These are phyloP conservation scores for Candida railenensis DNA, from an alignment of 805 yeast genomes.

Conservation along the genomic window DNA sequence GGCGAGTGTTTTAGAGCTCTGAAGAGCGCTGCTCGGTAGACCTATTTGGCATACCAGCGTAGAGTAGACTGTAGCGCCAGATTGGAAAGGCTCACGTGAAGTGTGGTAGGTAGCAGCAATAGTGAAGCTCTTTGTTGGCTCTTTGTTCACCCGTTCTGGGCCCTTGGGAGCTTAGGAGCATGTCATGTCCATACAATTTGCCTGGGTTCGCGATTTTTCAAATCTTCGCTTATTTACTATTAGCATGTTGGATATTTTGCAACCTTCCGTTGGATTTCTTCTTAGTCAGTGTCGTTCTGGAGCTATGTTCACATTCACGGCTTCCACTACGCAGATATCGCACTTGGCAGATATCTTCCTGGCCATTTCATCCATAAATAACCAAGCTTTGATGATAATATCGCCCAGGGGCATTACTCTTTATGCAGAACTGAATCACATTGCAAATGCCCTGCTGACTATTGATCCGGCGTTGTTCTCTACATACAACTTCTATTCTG, in stretches of 20 bases:
- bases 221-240: too few species aligned
- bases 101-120: background rate
- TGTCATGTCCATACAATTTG: too few species aligned
- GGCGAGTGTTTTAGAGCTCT: too few species aligned
- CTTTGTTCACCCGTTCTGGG: too few species aligned
- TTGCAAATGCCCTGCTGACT: conserved; percentile 30
- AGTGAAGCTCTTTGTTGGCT: background rate
- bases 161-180: too few species aligned
- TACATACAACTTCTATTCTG: conserved; percentile 21
- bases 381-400: conserved; percentile 35
- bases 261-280: background rate
- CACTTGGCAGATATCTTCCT: conserved; percentile 38
- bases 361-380: conserved; percentile 28
- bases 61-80: too few species aligned
- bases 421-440: conserved; percentile 36
- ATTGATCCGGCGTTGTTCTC: conserved; percentile 38
- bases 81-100: too few species aligned
- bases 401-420: conserved; percentile 30
- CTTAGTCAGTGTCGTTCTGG: background rate
- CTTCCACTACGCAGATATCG: conserved; percentile 35
- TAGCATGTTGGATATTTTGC: background rate
- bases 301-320: conserved; percentile 22
- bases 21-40: too few species aligned
- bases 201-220: too few species aligned
- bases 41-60: too few species aligned